phyloP scores from a whole-genome alignment of 1,139 yeast genomes.

The Debaryomycetaceae sp. region DNA sequence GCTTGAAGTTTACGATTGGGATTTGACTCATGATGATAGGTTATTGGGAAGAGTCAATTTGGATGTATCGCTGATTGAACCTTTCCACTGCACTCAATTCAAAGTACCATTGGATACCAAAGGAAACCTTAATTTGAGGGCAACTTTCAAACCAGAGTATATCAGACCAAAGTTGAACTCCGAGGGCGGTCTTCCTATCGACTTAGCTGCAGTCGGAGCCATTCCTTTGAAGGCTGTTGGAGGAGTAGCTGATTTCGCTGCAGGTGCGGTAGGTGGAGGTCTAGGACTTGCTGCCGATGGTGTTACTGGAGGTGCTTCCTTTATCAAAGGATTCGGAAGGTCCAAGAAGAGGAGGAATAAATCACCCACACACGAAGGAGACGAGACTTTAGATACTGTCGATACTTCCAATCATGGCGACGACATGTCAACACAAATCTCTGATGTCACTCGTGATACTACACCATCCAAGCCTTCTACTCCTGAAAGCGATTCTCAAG shows the following conservation, averaged over 20 bases:
- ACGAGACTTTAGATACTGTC: conserved; percentile 7
- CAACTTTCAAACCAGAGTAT: conserved; percentile 63
- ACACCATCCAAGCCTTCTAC: conserved; percentile 4
- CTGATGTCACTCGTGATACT: conserved; percentile 5
- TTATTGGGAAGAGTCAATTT: conserved; percentile 50
- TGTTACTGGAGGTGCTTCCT: conserved; percentile 36
- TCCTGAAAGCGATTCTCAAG: conserved; percentile 1
- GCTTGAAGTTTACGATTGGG: conserved; percentile 69
- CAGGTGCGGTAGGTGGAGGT: conserved; percentile 25
- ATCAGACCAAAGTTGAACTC: conserved; percentile 54
- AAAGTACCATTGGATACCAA: conserved; percentile 54
- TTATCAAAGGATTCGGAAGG: conserved; percentile 13
- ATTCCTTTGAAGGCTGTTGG: conserved; percentile 49
- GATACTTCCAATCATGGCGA: conserved; percentile 2
- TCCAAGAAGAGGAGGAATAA: conserved; percentile 18
- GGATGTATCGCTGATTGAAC: conserved; percentile 48
- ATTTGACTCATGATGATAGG: conserved; percentile 66
- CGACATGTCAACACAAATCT: conserved; percentile 3
- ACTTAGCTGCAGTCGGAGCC: conserved; percentile 38
- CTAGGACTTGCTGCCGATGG: conserved; percentile 38
- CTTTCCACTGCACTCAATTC: conserved; percentile 43
- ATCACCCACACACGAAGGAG: conserved; percentile 7
- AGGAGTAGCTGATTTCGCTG: conserved; percentile 36
- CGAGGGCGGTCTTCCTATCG: conserved; percentile 39
- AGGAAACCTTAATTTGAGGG: conserved; percentile 54